Evolutionary conservation across 352 stramenopile species (phyloP).

Genomic region (Phytophthora sp.): DNA sequence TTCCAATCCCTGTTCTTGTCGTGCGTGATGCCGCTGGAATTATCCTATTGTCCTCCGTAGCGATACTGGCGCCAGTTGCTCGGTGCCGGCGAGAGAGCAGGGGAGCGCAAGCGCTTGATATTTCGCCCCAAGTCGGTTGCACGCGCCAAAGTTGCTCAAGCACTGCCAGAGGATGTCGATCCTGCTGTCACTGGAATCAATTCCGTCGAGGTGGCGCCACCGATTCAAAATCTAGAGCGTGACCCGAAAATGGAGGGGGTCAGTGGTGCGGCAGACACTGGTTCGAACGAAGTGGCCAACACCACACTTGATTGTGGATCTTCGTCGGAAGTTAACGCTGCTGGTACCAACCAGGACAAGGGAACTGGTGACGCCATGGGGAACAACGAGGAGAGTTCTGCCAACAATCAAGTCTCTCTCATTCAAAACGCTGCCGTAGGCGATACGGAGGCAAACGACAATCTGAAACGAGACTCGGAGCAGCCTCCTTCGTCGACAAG

Average conservation of each 20-base stretch:
- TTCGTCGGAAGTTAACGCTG: conserved; percentile 2
- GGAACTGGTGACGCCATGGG: conserved; percentile 1
- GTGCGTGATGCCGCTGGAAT: neutral
- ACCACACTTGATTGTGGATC: conserved; percentile 19
- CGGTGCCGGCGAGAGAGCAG: conserved; percentile 16
- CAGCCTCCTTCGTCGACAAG: conserved; percentile 17
- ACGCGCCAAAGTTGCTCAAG: conserved; percentile 12
- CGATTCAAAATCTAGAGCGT: conserved; percentile 28
- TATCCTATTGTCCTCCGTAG: conserved; percentile 20
- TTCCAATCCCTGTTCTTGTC: neutral
- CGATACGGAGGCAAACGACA: neutral
- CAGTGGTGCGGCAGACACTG: neutral
- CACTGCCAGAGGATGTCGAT: conserved; percentile 1
- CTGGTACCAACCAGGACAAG: conserved; percentile 18
- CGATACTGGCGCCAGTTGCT: conserved; percentile 51
- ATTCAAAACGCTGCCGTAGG: neutral
- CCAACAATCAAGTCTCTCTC: conserved; percentile 14
- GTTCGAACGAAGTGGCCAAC: neutral
- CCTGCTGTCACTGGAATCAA: neutral
- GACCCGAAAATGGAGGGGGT: conserved; percentile 15
- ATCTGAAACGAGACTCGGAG: conserved; percentile 10
- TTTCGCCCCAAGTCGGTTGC: conserved; percentile 34
- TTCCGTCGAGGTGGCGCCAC: conserved; percentile 16
- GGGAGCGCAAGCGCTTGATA: conserved; percentile 16
- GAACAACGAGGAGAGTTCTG: conserved; percentile 3